phyloP scores from a whole-genome alignment of 1,284 basidiomycete species.

The Ganoderma lucidum region DNA sequence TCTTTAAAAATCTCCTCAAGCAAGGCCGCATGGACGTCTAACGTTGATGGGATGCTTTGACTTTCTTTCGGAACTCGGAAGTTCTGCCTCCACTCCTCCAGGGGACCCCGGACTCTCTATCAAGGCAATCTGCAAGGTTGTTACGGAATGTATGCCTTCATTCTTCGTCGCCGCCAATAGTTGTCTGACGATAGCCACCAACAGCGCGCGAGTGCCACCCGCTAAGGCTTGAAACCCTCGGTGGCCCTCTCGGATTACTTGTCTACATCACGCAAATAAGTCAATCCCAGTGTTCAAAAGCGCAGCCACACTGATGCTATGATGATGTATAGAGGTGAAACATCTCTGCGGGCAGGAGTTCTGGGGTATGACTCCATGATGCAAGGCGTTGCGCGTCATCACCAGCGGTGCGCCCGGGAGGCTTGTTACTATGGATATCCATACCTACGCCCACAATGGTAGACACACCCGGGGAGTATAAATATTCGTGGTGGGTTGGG shows the following conservation, averaged over 20 bases:
- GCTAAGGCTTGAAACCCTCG: too few species aligned
- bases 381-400: neutral
- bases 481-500: neutral
- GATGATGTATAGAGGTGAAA: neutral
- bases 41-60: too few species aligned
- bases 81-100: neutral
- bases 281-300: neutral
- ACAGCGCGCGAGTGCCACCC: neutral
- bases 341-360: neutral
- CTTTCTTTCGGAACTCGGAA: too few species aligned
- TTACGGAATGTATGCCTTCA: too few species aligned
- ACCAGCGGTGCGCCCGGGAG: neutral
- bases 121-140: too few species aligned
- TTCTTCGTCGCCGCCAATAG: neutral
- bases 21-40: too few species aligned
- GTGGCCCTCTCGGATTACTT: too few species aligned
- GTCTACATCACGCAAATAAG: too few species aligned
- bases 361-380: neutral
- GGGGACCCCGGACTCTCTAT: neutral
- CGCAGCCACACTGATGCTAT: neutral
- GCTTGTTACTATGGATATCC: neutral
- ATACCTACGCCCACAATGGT: neutral
- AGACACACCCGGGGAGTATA: neutral
- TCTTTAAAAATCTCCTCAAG: too few species aligned
- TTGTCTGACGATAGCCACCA: neutral